Evolutionary conservation across 108 stramenopile genomes (phyloP).

Genomic region (Cyclostephanos tholiformis): DNA sequence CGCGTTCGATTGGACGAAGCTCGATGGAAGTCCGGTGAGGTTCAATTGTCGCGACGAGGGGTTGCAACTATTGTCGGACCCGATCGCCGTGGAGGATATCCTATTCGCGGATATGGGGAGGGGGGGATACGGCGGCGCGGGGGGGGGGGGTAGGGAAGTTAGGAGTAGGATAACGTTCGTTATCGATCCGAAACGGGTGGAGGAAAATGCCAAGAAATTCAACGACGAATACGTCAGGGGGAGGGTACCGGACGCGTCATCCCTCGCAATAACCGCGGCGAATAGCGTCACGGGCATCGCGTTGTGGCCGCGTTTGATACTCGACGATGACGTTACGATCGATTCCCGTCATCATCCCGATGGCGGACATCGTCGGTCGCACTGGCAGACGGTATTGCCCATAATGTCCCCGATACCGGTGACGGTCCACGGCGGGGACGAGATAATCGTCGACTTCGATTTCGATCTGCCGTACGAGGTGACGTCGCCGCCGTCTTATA

Average conservation of each 20-base stretch:
- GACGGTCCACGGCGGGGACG: constrained; percentile 42
- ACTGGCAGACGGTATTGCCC: constrained; percentile 80
- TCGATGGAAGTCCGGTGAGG: constrained; percentile 62
- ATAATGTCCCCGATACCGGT: constrained; percentile 57
- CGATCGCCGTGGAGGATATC: constrained; percentile 65
- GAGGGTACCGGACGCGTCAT: constrained; percentile 30
- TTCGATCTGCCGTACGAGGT: constrained; percentile 46
- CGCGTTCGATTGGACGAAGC: constrained; percentile 70
- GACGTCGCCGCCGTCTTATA: constrained; percentile 41
- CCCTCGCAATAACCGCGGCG: constrained; percentile 29
- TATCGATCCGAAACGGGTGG: constrained; percentile 44
- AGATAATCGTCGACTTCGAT: constrained; percentile 32
- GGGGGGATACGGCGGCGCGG: neutral
- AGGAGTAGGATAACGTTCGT: constrained; percentile 34
- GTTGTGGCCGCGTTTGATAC: constrained; percentile 65
- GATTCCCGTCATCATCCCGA: constrained; percentile 55
- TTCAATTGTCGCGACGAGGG: constrained; percentile 77
- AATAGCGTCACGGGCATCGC: constrained; percentile 60
- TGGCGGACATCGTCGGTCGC: constrained; percentile 63
- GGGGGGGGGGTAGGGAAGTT: neutral
- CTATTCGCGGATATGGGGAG: constrained; percentile 41
- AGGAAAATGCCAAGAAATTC: constrained; percentile 40
- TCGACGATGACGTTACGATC: constrained; percentile 30
- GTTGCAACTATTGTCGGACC: constrained; percentile 59
- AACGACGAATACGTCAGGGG: constrained; percentile 44